Percentiles rank a stretch among this genome's conserved stretches.
phyloP scores from a whole-genome alignment of 2,329 filamentous ascomycete species.

The Fusarium newnesense region DNA sequence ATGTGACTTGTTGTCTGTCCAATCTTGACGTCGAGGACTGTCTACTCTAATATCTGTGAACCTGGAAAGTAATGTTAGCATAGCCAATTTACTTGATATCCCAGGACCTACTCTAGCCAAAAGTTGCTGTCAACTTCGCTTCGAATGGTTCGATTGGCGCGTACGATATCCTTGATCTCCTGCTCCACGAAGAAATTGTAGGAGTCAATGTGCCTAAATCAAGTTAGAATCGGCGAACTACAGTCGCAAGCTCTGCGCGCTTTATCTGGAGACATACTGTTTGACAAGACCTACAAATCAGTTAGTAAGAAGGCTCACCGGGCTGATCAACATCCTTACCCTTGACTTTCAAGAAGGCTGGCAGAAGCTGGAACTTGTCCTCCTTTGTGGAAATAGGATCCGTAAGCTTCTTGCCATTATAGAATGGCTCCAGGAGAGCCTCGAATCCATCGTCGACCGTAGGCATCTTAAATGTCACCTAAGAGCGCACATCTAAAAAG shows the following conservation, averaged over 20 bases:
- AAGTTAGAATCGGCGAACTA: slow-evolving; percentile 20
- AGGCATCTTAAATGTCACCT: slow-evolving; percentile 59
- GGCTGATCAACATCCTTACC: slow-evolving; percentile 55
- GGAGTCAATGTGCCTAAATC: slow-evolving; percentile 83
- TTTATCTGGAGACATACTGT: slow-evolving; percentile 64
- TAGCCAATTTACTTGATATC: neutral
- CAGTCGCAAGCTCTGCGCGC: neutral
- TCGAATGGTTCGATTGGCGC: slow-evolving; percentile 86
- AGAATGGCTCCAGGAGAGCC: slow-evolving; percentile 73
- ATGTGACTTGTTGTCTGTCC: slow-evolving; percentile 75
- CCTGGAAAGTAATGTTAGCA: slow-evolving; percentile 45
- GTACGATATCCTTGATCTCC: slow-evolving; percentile 95
- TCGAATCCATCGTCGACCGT: slow-evolving; percentile 71
- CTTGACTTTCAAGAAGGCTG: slow-evolving; percentile 98
- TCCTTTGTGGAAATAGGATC: slow-evolving; percentile 72
- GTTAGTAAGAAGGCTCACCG: slow-evolving; percentile 38
- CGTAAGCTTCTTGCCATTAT: slow-evolving; percentile 74
- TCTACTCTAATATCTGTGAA: slow-evolving; percentile 92
- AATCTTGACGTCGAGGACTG: slow-evolving; percentile 81
- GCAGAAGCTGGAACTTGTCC: slow-evolving; percentile 97
- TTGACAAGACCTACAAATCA: slow-evolving; percentile 76
- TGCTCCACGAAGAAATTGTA: slow-evolving; percentile 99
- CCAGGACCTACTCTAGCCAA: slow-evolving; percentile 73
- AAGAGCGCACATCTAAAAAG: slow-evolving; percentile 45
- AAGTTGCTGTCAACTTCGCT: slow-evolving; percentile 95